Conservation (phyloP, 805 yeast genomes). For the Debaryomyces hansenii region DNA sequence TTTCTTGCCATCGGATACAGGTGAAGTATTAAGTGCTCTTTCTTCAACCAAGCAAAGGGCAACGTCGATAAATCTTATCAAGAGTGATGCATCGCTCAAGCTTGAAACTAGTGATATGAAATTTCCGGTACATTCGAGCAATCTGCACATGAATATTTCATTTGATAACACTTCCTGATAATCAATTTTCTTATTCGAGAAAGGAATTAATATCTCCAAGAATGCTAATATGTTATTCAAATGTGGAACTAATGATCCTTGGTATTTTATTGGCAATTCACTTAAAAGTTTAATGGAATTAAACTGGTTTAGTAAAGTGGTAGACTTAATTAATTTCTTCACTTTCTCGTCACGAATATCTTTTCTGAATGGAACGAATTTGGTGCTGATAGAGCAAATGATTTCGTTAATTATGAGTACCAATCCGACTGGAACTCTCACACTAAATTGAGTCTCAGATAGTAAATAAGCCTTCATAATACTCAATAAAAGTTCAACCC, state of each 20-base stretch:
- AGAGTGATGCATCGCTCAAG: constrained; percentile 48
- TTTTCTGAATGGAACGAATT: constrained; percentile 53
- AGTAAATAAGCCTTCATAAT: constrained; percentile 40
- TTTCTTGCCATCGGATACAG: constrained; percentile 1
- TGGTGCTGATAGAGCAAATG: constrained; percentile 53
- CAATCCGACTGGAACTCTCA: constrained; percentile 64
- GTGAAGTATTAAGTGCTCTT: constrained; percentile 13
- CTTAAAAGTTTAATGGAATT: constrained; percentile 46
- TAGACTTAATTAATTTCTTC: constrained; percentile 41
- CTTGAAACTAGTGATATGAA: constrained; percentile 35
- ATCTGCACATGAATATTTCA: constrained; percentile 42
- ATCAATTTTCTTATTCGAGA: constrained; percentile 34
- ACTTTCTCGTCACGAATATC: constrained; percentile 59
- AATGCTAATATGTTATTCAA: constrained; percentile 49
- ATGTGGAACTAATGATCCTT: constrained; percentile 47
- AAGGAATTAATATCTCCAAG: constrained; percentile 62
- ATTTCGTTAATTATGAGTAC: constrained; percentile 54
- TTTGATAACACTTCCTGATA: constrained; percentile 31
- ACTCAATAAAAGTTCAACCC: constrained; percentile 48
- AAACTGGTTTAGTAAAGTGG: constrained; percentile 46
- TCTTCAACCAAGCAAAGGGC: constrained; percentile 46
- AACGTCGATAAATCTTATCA: constrained; percentile 59
- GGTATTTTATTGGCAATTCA: constrained; percentile 31
- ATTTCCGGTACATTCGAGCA: constrained; percentile 25
- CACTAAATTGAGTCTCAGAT: constrained; percentile 54